Conservation (phyloP, 1,284 basidiomycete species). For the Naganishia albida region DNA sequence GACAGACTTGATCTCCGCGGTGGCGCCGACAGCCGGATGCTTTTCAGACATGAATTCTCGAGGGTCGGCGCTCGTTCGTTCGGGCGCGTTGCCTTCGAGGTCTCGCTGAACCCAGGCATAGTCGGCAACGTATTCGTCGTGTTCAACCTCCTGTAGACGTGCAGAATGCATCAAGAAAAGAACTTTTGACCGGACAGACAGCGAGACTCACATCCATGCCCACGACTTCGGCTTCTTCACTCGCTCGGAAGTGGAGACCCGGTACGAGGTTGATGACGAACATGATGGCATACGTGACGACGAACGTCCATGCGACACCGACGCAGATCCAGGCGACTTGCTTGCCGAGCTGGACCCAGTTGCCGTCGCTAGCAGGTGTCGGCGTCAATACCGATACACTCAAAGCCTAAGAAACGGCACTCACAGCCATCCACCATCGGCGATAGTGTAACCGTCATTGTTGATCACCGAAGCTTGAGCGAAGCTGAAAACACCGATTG, state of each 20-base stretch:
- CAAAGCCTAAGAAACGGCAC: conserved; percentile 30
- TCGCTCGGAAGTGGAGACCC: conserved; percentile 70
- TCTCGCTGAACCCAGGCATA: conserved; percentile 54
- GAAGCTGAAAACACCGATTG: conserved; percentile 62
- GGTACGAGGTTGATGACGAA: conserved; percentile 71
- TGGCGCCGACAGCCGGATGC: conserved; percentile 17
- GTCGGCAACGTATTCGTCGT: conserved; percentile 55
- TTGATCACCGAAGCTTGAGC: conserved; percentile 75
- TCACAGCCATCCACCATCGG: conserved; percentile 68
- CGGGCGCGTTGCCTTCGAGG: conserved; percentile 40
- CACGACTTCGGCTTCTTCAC: conserved; percentile 74
- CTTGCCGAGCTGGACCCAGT: conserved; percentile 68
- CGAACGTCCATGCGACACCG: conserved; percentile 60
- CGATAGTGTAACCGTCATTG: conserved; percentile 61
- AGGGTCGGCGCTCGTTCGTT: conserved; percentile 23
- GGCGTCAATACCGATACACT: background rate
- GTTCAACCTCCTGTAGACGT: conserved; percentile 45
- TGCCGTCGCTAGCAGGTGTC: background rate
- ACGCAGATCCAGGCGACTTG: conserved; percentile 81
- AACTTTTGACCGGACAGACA: background rate
- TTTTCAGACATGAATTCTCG: conserved; percentile 26
- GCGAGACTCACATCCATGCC: conserved; percentile 73
- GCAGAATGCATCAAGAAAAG: conserved; percentile 3
- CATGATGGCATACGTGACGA: conserved; percentile 58
- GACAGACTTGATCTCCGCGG: conserved; percentile 22